Conservation (phyloP, 2,329 filamentous ascomycete genomes). For the Alternaria triticimaculans region DNA sequence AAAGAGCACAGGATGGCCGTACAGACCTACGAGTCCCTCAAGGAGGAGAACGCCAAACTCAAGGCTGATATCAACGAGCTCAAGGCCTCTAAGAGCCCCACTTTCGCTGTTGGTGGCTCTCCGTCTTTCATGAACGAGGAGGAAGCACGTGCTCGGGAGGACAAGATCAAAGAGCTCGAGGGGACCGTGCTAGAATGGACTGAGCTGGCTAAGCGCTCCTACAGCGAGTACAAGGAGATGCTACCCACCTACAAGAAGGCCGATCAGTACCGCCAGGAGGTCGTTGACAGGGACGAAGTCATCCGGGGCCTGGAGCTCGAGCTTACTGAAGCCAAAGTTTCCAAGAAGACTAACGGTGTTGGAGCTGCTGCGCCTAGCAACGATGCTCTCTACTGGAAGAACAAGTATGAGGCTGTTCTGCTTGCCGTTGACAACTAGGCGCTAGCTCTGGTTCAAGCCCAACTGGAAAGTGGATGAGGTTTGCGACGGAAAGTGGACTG, state of each 20-base stretch:
- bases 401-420: constrained; percentile 33
- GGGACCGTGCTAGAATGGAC: constrained; percentile 25
- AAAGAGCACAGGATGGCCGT: constrained; percentile 7
- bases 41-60: constrained; percentile 13
- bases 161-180: constrained; percentile 19
- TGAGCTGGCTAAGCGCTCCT: constrained; percentile 33
- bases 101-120: neutral
- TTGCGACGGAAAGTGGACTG: neutral
- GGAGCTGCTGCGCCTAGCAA: neutral
- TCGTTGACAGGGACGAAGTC: constrained; percentile 17
- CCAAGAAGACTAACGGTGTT: constrained; percentile 16
- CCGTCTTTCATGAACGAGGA: neutral
- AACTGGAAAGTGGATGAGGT: neutral
- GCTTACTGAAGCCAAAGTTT: constrained; percentile 20
- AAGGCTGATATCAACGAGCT: constrained; percentile 3
- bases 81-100: constrained; percentile 1
- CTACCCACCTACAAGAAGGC: constrained; percentile 28
- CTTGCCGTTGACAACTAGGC: constrained; percentile 17
- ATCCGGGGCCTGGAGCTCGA: constrained; percentile 26
- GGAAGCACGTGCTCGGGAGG: constrained; percentile 7
- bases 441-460: neutral
- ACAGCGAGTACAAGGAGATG: constrained; percentile 35
- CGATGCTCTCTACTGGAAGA: constrained; percentile 32
- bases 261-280: constrained; percentile 23
- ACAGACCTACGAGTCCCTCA: neutral